These are phyloP conservation scores for Oryza longistaminata DNA, from an alignment of 176 grass and related monocot species.

Conservation along the genomic window DNA sequence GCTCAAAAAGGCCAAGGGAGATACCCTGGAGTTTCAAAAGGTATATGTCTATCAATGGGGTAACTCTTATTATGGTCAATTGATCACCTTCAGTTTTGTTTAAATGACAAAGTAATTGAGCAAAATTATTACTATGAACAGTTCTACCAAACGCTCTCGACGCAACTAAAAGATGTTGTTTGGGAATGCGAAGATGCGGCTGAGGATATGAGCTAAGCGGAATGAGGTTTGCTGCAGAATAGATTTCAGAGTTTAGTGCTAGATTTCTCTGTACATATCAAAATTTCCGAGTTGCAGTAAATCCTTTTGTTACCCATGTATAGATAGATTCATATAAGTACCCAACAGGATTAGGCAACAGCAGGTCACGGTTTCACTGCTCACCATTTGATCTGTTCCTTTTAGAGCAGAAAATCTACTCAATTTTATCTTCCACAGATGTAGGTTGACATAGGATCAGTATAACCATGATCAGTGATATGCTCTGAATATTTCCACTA, in stretches of 20 bases:
- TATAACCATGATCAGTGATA: neutral
- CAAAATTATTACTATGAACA: constrained; percentile 41
- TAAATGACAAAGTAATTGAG: neutral
- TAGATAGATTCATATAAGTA: neutral
- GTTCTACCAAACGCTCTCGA: constrained; percentile 88
- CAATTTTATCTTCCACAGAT: neutral
- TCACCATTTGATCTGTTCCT: neutral
- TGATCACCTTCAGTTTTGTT: neutral
- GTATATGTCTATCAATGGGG: constrained; percentile 37
- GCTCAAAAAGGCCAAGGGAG: constrained; percentile 85
- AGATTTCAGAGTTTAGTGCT: constrained; percentile 7
- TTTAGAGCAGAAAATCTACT: neutral
- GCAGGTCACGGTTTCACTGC: neutral
- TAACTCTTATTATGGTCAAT: neutral
- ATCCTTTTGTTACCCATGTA: neutral
- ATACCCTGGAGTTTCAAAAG: constrained; percentile 96
- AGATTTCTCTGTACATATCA: constrained; percentile 34
- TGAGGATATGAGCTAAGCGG: constrained; percentile 32
- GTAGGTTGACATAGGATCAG: neutral
- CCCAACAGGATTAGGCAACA: neutral
- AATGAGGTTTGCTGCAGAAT: constrained; percentile 34
- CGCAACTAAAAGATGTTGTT: constrained; percentile 81
- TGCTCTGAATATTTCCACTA: too few species aligned
- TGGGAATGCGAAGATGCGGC: constrained; percentile 70
- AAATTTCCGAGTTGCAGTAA: neutral